Percentiles rank a stretch among this genome's conserved stretches.
Conservation (phyloP, 371 early-diverging fungal genomes). For the Apophysomyces ossiformis region DNA sequence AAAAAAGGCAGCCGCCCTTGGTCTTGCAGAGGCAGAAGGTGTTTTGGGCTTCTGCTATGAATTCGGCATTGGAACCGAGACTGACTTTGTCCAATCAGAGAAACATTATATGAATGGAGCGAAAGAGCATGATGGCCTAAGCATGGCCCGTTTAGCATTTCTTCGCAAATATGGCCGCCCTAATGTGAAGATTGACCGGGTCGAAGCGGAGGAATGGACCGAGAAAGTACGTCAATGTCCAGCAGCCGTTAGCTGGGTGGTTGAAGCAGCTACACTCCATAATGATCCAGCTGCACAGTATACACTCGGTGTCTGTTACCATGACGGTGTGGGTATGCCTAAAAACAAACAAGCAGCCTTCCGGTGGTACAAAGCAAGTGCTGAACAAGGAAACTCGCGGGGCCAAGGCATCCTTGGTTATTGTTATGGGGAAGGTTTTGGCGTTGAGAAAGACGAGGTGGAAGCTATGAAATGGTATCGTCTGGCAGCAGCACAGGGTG, state of each 20-base stretch:
- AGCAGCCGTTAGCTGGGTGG: slow-evolving; percentile 58
- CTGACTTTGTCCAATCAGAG: slow-evolving; percentile 65
- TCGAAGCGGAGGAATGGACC: slow-evolving; percentile 73
- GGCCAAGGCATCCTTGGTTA: slow-evolving; percentile 77
- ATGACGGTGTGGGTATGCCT: slow-evolving; percentile 71
- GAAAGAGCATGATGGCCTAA: slow-evolving; percentile 55
- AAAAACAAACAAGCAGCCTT: slow-evolving; percentile 63
- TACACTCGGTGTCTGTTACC: slow-evolving; percentile 75
- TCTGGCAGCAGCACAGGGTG: slow-evolving; percentile 65
- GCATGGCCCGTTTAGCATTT: slow-evolving; percentile 69
- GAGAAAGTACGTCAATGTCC: slow-evolving; percentile 23
- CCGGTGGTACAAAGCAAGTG: slow-evolving; percentile 65
- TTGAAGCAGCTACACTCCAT: slow-evolving; percentile 55
- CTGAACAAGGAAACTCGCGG: slow-evolving; percentile 67
- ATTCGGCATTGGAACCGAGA: slow-evolving; percentile 73
- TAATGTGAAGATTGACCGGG: slow-evolving; percentile 69
- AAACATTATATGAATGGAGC: slow-evolving; percentile 56
- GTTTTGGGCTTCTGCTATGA: slow-evolving; percentile 77
- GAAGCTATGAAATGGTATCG: slow-evolving; percentile 77
- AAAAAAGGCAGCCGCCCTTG: slow-evolving; percentile 42
- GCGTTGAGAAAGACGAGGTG: slow-evolving; percentile 69
- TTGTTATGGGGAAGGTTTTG: slow-evolving; percentile 82
- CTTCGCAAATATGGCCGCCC: slow-evolving; percentile 83
- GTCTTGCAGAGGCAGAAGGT: slow-evolving; percentile 53
- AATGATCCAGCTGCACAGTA: slow-evolving; percentile 55